Evolutionary conservation across 1,139 yeast genomes (phyloP), one percentile per base, ranked within the genome.

Genomic region (Kurtzmaniella quercitrusa): DNA sequence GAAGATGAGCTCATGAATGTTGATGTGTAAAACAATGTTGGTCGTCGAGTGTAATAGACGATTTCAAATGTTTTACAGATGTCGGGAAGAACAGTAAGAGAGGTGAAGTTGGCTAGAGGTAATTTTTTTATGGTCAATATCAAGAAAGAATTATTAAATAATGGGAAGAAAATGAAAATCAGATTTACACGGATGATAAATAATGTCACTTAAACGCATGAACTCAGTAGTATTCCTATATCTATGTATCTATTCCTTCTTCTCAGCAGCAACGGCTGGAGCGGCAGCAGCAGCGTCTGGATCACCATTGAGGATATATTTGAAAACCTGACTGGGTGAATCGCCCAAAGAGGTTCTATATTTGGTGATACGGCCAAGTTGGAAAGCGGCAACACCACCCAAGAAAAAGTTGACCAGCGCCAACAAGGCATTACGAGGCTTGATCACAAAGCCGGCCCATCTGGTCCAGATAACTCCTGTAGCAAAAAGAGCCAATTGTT

Each of bases 391-490:
- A 38, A 94, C 96, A 34, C 83, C 71, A 22, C 96, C 96, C 48
- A 93, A 72, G 74, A 93, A 93, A 74, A 89, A 88, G 68, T 93
- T 93, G 47, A 93, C 98, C 26, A 94, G 82, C 3, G 98, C 98
- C 54, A 93, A 75, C 47, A 93, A 71, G 53, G 77, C 74, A 68
- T 93, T 93, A 66, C 87, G 84, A 42, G 98, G 98, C 55, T 72
- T 82, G 60, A 93, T 93, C 49, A 89, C 94, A 65, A 89, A 79
- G 2, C 76, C 78, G 26, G 97, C 91, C 98, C 98, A 93, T 63
- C 98, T 82, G 38, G 98, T 93, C 98, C 98, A 93, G 56, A 93
- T 89, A 43, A 80, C 81, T 45, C 98, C 98, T 1, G 98, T 93
- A 39, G 93, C 93, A 55, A 87, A 76, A 46, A 93, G 74, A 0